phyloP scores from a whole-genome alignment of 192 early-diverging fungal species.

The Coemansia asiatica region DNA sequence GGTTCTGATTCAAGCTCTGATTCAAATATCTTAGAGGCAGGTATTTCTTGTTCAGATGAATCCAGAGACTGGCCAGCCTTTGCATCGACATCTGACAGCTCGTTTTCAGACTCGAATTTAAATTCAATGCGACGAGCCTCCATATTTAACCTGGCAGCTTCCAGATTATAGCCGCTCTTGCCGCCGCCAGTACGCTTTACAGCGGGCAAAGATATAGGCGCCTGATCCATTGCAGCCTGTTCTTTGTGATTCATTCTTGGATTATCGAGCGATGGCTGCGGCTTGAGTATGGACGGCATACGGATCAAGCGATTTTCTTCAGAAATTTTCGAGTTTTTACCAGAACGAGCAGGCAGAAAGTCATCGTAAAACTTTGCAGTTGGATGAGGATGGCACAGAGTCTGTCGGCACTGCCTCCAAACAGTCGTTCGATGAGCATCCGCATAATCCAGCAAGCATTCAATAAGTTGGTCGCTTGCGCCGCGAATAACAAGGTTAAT shows the following conservation, averaged over 20 bases:
- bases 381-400: constrained; percentile 20
- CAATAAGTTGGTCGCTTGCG: constrained; percentile 1
- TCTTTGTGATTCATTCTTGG: background rate
- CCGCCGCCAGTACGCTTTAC: constrained; percentile 11
- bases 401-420: constrained; percentile 30
- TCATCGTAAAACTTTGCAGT: constrained; percentile 23
- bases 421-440: constrained; percentile 11
- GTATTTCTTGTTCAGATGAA: background rate
- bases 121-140: background rate
- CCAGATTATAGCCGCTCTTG: constrained; percentile 34
- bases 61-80: background rate
- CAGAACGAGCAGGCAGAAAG: constrained; percentile 14
- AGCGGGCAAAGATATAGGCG: background rate
- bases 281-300: background rate
- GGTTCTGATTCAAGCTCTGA: background rate
- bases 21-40: background rate
- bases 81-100: background rate
- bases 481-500: constrained; percentile 23
- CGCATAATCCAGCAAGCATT: constrained; percentile 14
- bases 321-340: background rate
- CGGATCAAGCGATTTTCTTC: background rate
- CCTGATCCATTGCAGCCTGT: background rate
- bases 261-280: background rate
- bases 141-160: constrained; percentile 15
- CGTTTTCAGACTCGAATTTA: background rate